Conservation (phyloP, 2,329 filamentous ascomycete species). For the Fusarium sororula region DNA sequence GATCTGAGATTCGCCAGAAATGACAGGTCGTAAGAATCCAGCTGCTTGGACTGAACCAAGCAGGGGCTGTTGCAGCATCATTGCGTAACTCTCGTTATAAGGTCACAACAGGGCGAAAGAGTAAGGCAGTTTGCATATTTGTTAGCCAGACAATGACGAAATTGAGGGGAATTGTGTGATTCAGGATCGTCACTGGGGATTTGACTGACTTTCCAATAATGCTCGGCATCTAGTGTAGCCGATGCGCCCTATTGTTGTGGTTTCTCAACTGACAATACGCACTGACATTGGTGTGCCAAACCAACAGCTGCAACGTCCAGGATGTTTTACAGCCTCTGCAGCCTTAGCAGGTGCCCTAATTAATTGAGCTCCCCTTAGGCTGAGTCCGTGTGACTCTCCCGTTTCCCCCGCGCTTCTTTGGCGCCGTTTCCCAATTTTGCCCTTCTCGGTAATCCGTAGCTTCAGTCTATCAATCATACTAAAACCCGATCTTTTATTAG, state of each 20-base stretch:
- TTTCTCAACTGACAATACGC: not conserved
- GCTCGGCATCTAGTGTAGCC: not conserved
- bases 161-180: not conserved
- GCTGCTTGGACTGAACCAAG: slow-evolving; percentile 10
- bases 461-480: not conserved
- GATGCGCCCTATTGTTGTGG: not conserved
- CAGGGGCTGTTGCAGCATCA: not conserved
- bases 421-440: slow-evolving; percentile 1
- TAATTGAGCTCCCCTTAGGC: slow-evolving; percentile 24
- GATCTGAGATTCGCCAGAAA: slow-evolving; percentile 27
- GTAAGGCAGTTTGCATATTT: not conserved
- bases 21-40: slow-evolving; percentile 27
- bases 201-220: not conserved
- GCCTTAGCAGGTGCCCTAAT: slow-evolving; percentile 19
- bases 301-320: slow-evolving; percentile 23
- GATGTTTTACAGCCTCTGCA: slow-evolving; percentile 8
- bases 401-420: slow-evolving; percentile 22
- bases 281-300: slow-evolving; percentile 29
- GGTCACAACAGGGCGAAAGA: not conserved
- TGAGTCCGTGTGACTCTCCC: slow-evolving; percentile 15
- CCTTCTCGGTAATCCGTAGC: slow-evolving; percentile 18
- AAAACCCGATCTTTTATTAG: not conserved
- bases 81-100: not conserved
- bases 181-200: not conserved
- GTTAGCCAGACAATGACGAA: not conserved